These are phyloP conservation scores for Ganoderma sinense DNA, from an alignment of 1,284 basidiomycete genomes.

Conservation along the genomic window DNA sequence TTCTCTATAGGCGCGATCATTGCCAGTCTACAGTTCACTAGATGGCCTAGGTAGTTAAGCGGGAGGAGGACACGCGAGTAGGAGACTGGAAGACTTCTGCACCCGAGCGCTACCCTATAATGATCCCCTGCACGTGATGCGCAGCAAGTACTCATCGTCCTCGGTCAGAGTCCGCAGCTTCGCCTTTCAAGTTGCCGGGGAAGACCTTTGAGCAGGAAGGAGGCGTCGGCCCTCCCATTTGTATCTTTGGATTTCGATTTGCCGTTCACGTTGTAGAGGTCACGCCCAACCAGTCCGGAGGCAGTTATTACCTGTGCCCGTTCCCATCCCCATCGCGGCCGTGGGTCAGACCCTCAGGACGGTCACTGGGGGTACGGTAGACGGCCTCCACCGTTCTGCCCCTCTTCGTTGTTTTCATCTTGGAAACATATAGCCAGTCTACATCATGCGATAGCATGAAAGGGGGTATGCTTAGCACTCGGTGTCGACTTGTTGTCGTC, in stretches of 20 bases:
- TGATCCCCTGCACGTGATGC: neutral
- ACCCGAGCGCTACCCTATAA: neutral
- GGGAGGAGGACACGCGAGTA: neutral
- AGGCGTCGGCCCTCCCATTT: neutral
- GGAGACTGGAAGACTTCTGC: neutral
- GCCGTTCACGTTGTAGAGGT: neutral
- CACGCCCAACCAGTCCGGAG: neutral
- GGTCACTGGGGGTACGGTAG: too few relatives aligned
- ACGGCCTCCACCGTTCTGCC: too few relatives aligned
- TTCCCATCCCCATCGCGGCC: neutral
- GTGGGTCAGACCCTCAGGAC: too few relatives aligned
- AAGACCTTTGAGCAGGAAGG: neutral
- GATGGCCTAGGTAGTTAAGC: neutral
- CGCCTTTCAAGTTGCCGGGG: too few relatives aligned
- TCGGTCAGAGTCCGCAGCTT: too few relatives aligned
- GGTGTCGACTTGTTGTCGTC: neutral
- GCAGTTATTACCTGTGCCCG: neutral
- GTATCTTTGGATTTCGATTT: neutral
- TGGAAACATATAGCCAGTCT: neutral
- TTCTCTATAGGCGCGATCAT: conserved; percentile 29
- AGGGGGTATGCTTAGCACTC: too few relatives aligned
- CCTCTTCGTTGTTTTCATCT: neutral
- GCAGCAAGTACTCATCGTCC: neutral
- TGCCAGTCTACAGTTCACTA: neutral
- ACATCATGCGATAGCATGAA: too few relatives aligned